Percentiles rank a stretch among this genome's conserved stretches.
These are phyloP conservation scores for Aurantiochytrium sp. DNA, from an alignment of 108 stramenopile genomes.

Conservation along the genomic window DNA sequence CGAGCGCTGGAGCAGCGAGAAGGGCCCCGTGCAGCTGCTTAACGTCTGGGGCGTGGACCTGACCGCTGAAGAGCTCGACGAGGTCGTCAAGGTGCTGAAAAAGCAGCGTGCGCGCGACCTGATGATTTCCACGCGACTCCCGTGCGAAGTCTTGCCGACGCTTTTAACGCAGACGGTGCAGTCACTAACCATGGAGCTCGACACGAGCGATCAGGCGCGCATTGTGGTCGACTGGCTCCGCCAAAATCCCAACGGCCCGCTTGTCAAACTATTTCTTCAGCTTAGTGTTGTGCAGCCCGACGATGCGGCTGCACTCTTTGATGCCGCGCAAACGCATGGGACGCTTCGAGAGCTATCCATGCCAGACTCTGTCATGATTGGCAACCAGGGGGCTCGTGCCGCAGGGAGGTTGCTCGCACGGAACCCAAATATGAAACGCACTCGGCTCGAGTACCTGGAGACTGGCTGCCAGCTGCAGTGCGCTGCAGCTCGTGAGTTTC, in stretches of 20 bases:
- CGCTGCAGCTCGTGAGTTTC: not conserved
- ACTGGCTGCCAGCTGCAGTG: not conserved
- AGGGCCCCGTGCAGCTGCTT: not conserved
- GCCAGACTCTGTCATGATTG: not conserved
- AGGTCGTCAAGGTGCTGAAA: not conserved
- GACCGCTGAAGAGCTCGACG: not conserved
- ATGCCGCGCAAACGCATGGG: not conserved
- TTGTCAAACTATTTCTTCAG: not conserved
- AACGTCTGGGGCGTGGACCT: not conserved
- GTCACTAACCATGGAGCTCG: not conserved
- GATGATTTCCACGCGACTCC: not conserved
- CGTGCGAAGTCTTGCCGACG: not conserved
- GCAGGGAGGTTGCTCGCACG: not conserved
- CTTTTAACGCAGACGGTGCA: not conserved
- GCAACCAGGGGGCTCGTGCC: not conserved
- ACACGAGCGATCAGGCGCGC: not conserved
- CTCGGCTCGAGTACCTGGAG: not conserved
- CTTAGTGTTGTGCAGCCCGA: not conserved
- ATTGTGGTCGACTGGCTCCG: not conserved
- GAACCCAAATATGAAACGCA: not conserved
- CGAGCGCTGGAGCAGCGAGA: not conserved
- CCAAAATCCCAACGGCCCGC: not conserved
- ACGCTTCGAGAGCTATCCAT: not conserved
- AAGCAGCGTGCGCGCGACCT: not conserved
- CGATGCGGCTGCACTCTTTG: not conserved